Evolutionary conservation across 1,139 yeast genomes (phyloP).

Genomic region (Pichia sp.): DNA sequence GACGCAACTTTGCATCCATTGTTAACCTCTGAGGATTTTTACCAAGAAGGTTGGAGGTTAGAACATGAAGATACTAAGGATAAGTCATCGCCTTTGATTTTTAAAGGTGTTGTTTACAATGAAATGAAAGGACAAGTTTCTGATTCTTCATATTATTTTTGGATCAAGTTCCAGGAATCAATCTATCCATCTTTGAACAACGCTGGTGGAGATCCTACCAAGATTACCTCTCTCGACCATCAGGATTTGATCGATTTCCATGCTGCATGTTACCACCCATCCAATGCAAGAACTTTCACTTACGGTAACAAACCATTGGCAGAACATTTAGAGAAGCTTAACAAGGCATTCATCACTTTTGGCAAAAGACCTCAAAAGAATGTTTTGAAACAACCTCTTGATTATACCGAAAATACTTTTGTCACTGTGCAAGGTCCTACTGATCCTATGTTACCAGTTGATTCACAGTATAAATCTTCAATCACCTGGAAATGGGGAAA

Average conservation of each 20-base stretch:
- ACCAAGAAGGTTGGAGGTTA: slow-evolving; percentile 97
- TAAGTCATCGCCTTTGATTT: slow-evolving; percentile 49
- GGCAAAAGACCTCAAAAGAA: slow-evolving; percentile 38
- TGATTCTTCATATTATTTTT: slow-evolving; percentile 76
- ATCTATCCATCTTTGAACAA: slow-evolving; percentile 78
- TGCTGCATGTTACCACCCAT: slow-evolving; percentile 71
- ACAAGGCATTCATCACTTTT: slow-evolving; percentile 44
- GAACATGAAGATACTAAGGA: slow-evolving; percentile 65
- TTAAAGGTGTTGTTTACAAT: slow-evolving; percentile 94
- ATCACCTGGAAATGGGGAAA: slow-evolving; percentile 82
- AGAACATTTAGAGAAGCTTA: slow-evolving; percentile 54
- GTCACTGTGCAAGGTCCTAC: slow-evolving; percentile 61
- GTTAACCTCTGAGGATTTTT: slow-evolving; percentile 70
- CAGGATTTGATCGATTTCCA: slow-evolving; percentile 77
- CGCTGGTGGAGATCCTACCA: slow-evolving; percentile 91
- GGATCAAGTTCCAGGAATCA: slow-evolving; percentile 78
- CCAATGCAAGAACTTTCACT: slow-evolving; percentile 79
- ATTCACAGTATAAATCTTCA: slow-evolving; percentile 69
- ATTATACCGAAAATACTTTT: slow-evolving; percentile 29
- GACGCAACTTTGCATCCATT: slow-evolving; percentile 84
- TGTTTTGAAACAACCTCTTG: slow-evolving; percentile 37
- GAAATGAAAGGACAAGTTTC: slow-evolving; percentile 99
- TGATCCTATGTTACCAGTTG: slow-evolving; percentile 72
- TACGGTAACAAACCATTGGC: slow-evolving; percentile 72
- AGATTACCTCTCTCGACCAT: slow-evolving; percentile 66